Percentiles rank a stretch among this genome's conserved stretches.
Evolutionary conservation across 2,329 filamentous ascomycete genomes (phyloP).

Genomic region (Pseudogymnoascus sp.): DNA sequence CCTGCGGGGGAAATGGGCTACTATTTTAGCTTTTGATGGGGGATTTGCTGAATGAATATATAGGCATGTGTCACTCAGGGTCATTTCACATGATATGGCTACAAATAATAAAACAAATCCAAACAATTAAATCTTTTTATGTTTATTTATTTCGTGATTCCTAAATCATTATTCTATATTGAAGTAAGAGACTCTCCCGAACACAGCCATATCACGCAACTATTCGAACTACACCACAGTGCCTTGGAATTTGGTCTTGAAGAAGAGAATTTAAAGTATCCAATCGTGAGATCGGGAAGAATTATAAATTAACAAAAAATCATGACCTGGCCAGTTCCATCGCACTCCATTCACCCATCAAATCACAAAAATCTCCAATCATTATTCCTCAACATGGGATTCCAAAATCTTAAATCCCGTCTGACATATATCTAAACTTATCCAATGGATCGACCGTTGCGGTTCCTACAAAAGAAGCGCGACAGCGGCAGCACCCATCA

Average conservation of each 20-base stretch:
- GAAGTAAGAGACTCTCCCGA: background rate
- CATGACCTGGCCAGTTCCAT: background rate
- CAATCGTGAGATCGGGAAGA: constrained; percentile 2
- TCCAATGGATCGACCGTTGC: background rate
- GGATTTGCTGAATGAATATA: background rate
- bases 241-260: background rate
- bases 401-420: background rate
- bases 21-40: background rate
- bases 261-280: constrained; percentile 4
- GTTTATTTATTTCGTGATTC: background rate
- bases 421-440: background rate
- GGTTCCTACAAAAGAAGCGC: background rate
- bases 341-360: background rate
- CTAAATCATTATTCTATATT: background rate
- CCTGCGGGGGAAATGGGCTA: too few species aligned
- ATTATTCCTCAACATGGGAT: background rate
- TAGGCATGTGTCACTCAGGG: too few species aligned
- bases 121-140: background rate
- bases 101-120: background rate
- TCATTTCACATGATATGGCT: background rate
- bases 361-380: constrained; percentile 7
- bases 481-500: background rate
- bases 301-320: constrained; percentile 4
- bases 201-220: background rate
- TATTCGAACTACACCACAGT: background rate